Evolutionary conservation across 331 rosid species (phyloP).

Genomic region (Stylosanthes scabra): DNA sequence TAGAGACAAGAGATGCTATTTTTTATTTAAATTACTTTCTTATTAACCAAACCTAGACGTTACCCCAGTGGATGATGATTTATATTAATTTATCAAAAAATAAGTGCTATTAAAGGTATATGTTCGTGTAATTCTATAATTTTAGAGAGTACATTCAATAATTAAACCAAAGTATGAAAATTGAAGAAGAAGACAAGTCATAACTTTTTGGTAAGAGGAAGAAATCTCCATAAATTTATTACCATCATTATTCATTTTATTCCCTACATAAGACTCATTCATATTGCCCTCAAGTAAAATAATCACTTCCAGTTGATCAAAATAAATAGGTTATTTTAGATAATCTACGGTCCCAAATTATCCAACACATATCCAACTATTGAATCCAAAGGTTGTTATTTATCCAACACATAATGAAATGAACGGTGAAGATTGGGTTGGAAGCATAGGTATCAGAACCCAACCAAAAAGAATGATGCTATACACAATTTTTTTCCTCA

Average conservation of each 20-base stretch:
- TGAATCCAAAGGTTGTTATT: neutral
- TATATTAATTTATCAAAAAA: too few species aligned
- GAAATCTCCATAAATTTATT: neutral
- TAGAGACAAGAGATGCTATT: too few species aligned
- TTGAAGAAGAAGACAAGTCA: neutral
- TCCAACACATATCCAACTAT: neutral
- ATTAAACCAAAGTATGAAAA: neutral
- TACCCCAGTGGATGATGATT: too few species aligned
- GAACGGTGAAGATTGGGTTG: neutral
- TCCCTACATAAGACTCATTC: neutral
- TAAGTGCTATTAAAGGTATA: too few species aligned
- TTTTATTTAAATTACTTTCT: too few species aligned
- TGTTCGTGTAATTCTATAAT: too few species aligned
- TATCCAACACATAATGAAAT: neutral
- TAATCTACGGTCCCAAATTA: neutral
- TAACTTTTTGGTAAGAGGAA: neutral
- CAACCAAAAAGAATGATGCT: neutral
- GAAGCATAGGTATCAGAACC: neutral
- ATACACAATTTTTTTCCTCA: too few species aligned
- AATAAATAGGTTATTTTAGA: neutral
- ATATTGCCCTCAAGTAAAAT: neutral
- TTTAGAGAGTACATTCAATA: neutral
- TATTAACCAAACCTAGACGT: too few species aligned
- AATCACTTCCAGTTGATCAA: neutral
- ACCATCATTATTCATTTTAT: neutral